A percentile compares a stretch with the other conserved stretches of the same genome.
Conservation (phyloP, 2,329 filamentous ascomycete genomes). For the Ambrosiella beaveri region DNA sequence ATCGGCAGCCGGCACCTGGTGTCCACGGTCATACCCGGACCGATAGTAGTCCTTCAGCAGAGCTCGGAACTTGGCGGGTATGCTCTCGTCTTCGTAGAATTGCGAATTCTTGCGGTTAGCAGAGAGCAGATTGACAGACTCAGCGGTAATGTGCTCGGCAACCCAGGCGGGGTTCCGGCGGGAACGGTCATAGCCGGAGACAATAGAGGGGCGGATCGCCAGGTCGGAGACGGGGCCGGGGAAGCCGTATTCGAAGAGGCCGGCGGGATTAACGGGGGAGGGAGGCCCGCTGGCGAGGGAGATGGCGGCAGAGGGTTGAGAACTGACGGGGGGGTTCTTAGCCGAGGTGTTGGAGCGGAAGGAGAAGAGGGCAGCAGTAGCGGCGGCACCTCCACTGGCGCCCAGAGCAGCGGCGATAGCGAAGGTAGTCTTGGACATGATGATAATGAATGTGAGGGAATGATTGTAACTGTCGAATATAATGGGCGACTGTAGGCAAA, state of each 20-base stretch:
- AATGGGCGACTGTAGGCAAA: background rate
- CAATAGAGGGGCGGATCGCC: conserved; percentile 55
- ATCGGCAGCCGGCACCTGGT: conserved; percentile 93
- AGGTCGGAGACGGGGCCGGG: conserved; percentile 79
- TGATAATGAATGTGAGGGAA: background rate
- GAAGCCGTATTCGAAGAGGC: conserved; percentile 75
- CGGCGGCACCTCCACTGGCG: conserved; percentile 57
- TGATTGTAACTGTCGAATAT: background rate
- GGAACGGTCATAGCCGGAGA: conserved; percentile 80
- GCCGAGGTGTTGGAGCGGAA: conserved; percentile 24
- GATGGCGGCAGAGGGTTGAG: conserved; percentile 17
- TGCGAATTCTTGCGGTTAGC: conserved; percentile 70
- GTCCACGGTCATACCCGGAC: conserved; percentile 85
- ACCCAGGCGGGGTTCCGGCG: conserved; percentile 89
- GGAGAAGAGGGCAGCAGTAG: conserved; percentile 52
- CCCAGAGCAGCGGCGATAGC: conserved; percentile 60
- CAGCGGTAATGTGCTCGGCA: conserved; percentile 85
- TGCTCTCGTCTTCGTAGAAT: conserved; percentile 64
- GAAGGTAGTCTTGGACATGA: conserved; percentile 64
- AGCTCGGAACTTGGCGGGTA: conserved; percentile 77
- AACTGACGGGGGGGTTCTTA: conserved; percentile 13
- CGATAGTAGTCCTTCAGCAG: conserved; percentile 88
- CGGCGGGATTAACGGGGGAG: conserved; percentile 53
- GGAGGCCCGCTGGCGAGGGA: conserved; percentile 28
- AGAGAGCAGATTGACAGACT: conserved; percentile 55